phyloP scores from a whole-genome alignment of 495 filamentous ascomycete genomes.

The Endocarpon pusillum region DNA sequence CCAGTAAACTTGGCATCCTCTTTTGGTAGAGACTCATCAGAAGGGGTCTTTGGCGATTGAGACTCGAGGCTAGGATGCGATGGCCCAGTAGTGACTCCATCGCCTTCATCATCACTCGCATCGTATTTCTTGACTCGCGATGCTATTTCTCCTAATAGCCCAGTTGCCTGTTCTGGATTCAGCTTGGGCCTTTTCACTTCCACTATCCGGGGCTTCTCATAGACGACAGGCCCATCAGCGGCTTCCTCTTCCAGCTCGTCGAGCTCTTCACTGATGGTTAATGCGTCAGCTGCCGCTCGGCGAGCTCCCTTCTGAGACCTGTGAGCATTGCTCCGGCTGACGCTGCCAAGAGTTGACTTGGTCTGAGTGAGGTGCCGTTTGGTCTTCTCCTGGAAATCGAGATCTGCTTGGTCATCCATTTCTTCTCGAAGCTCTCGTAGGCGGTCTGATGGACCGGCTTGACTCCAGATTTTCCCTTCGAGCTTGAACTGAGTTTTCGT shows the following conservation, averaged over 20 bases:
- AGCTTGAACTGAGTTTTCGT: constrained; percentile 98
- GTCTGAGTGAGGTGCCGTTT: constrained; percentile 29
- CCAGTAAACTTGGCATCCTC: constrained; percentile 12
- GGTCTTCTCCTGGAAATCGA: constrained; percentile 34
- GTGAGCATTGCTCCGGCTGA: constrained; percentile 42
- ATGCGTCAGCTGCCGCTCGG: constrained; percentile 19
- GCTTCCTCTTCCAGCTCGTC: constrained; percentile 22
- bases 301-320: constrained; percentile 40
- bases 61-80: constrained; percentile 63
- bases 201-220: constrained; percentile 49
- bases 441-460: constrained; percentile 75
- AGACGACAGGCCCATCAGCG: constrained; percentile 30
- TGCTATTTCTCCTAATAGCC: constrained; percentile 65
- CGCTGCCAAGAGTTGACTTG: constrained; percentile 47
- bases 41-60: constrained; percentile 50
- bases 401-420: constrained; percentile 58
- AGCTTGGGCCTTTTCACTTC: constrained; percentile 57
- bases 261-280: constrained; percentile 25
- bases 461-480: constrained; percentile 86
- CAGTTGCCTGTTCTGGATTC: constrained; percentile 53
- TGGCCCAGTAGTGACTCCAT: constrained; percentile 59
- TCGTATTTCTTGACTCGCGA: constrained; percentile 59
- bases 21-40: constrained; percentile 37
- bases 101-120: constrained; percentile 46
- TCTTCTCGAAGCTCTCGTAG: constrained; percentile 80